Evolutionary conservation across 2,329 filamentous ascomycete species (phyloP), one percentile per base, ranked within the genome.

Genomic region (Diplodia seriata): DNA sequence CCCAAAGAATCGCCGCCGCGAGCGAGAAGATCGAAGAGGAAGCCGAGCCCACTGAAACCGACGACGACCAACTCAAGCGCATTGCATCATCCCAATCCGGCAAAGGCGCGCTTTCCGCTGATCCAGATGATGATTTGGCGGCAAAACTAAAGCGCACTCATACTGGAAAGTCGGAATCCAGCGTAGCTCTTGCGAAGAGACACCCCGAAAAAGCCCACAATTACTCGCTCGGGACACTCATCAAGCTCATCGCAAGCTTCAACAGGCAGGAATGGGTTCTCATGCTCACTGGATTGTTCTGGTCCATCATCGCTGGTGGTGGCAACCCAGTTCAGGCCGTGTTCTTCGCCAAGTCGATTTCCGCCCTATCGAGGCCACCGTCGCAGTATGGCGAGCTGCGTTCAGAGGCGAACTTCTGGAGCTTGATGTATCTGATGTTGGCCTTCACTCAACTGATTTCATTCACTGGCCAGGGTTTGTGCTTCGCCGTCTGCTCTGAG

Each of bases 311-410:
- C 70, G 91, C 90, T 69, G 94, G 93, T 77, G 90, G 89, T 69
- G 93, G 90, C 63, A 93, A 97, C 76, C 92, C 92, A 12, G 87
- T 86, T 0, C 86, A 90, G 74, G 86, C 91, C 71, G 87, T 97
- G 71, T 90, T 98, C 80, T 96, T 97, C 74, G 90, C 93, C 74
- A 97, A 97, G 79, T 87, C 93, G 68, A 94, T 98, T 77, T 87
- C 87, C 69, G 87, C 89, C 9, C 84, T 95, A 14, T 87, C 89
- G 8, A 80, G 89, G 23, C 86, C 83, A 31, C 78, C 81, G 18
- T 78, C 72, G 43, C 83, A 84, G 77, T 87, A 83, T 51, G 79
- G 76, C 36, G 79, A 87, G 66, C 84, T 96, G 64, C 87, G 90
- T 71, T 82, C 85, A 20, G 86, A 94, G 69, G 89, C 91, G 23